Evolutionary conservation across 129 eudicot genomes (phyloP), one percentile per base, ranked within the genome.

Genomic region (Erigeron canadensis): DNA sequence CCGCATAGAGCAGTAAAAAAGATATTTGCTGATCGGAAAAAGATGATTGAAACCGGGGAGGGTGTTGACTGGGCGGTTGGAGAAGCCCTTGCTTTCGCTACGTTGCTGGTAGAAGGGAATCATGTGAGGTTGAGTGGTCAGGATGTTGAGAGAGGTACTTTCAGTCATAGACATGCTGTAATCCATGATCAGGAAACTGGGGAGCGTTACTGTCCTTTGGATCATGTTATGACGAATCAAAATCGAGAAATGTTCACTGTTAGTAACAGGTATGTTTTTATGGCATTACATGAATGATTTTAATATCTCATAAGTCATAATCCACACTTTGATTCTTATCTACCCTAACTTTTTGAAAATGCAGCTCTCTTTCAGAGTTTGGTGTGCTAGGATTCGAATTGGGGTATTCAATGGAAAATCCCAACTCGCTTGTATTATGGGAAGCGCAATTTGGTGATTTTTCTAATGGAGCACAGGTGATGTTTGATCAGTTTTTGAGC

Each of bases 391-490:
- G 96, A 69, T 94, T 94, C 51, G 98, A 94, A 76, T 81, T 93
- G 75, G 98, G 98, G 37, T 93, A 93, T 19, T 93, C 98, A 18
- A 93, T 93, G 96, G 98, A 93, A 71, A 93, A 89, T 68, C 98
- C 98, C n/a, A 93, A 93, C 65, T 87, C 98, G 1, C 69, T 93
- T 85, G 98, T 93, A 15, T 40, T 93, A 41, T 93, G 98, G 98
- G 98, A 93, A 85, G 98, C 96, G 54, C 98, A 93, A 42, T 93
- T 93, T 69, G 98, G 98, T 65, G 98, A 93, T 71, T 93, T 93
- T 72, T 68, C 98, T 1, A 93, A 93, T 71, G 98, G 96, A 55
- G 98, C 98, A 43, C 98, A 93, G 54, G 98, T 93, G 68, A 93
- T 93, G 63, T 89, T 89, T 77, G 98, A 93, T 75, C 98, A 93